These are phyloP conservation scores for Xylaria sp. DNA, from an alignment of 2,329 filamentous ascomycete genomes.

Conservation along the genomic window DNA sequence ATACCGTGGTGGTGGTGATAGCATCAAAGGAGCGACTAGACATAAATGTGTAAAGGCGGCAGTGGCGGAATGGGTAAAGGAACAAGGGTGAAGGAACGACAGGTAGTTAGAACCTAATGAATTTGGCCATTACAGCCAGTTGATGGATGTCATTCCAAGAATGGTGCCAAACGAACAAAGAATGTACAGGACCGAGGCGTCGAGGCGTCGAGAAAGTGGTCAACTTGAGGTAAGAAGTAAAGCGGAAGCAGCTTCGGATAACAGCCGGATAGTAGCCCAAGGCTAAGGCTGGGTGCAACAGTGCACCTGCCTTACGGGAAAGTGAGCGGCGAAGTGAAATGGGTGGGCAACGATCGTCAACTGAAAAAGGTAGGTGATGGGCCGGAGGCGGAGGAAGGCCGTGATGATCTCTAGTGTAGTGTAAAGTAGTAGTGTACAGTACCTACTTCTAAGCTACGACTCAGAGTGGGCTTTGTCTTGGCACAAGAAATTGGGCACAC, in stretches of 20 bases:
- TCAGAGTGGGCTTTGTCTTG: conserved; percentile 38
- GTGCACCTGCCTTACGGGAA: conserved; percentile 19
- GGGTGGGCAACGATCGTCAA: conserved; percentile 43
- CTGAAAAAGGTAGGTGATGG: conserved; percentile 47
- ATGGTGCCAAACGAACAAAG: conserved; percentile 25
- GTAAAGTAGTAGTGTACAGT: no score
- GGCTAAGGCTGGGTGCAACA: conserved; percentile 28
- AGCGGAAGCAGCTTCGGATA: conserved; percentile 25
- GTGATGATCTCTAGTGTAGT: conserved; percentile 40
- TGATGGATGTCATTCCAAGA: conserved; percentile 23
- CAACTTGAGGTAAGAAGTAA: not conserved
- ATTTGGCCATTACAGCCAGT: conserved; percentile 43
- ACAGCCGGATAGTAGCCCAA: conserved; percentile 1
- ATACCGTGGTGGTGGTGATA: conserved; percentile 14
- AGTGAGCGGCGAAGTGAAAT: conserved; percentile 6
- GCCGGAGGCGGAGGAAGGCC: conserved; percentile 29
- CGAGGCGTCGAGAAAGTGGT: conserved; percentile 15
- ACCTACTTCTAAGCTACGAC: conserved; percentile 8
- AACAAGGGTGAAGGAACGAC: conserved; percentile 43
- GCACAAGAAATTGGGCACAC: conserved; percentile 35
- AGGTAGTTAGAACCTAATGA: conserved; percentile 34
- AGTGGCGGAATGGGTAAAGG: conserved; percentile 32
- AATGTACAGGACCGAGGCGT: conserved; percentile 33
- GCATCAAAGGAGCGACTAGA: conserved; percentile 39
- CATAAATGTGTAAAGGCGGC: conserved; percentile 31